Conservation (phyloP, 2,329 filamentous ascomycete species). For the Sarocladium strictum region DNA sequence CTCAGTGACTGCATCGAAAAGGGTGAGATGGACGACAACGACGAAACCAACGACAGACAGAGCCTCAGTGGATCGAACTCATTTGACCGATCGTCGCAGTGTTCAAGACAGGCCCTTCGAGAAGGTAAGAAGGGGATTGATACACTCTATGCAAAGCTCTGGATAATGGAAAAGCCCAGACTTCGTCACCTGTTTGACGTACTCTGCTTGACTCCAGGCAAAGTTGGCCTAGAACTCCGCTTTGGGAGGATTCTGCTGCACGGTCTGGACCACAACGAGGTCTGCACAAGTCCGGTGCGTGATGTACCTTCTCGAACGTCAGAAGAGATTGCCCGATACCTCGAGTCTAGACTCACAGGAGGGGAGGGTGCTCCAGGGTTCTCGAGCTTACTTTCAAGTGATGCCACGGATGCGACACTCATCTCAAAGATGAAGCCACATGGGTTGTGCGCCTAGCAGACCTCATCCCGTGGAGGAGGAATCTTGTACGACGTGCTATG, state of each 20-base stretch:
- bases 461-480: background rate
- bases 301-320: background rate
- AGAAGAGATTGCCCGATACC: background rate
- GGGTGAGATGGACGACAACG: background rate
- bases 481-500: background rate
- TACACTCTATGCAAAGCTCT: background rate
- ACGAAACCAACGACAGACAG: background rate
- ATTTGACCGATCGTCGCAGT: no score
- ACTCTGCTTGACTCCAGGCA: constrained; percentile 3
- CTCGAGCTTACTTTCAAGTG: background rate
- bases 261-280: background rate
- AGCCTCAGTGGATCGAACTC: no score
- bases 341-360: background rate
- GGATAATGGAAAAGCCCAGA: background rate
- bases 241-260: constrained; percentile 10
- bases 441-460: background rate
- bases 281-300: background rate
- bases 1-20: background rate
- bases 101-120: no score
- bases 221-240: constrained; percentile 7
- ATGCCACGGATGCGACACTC: background rate
- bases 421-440: background rate
- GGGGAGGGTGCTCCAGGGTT: background rate
- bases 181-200: background rate
- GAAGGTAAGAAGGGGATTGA: background rate